Evolutionary conservation across 331 rosid species (phyloP).

Genomic region (Pyracantha coccinea): DNA sequence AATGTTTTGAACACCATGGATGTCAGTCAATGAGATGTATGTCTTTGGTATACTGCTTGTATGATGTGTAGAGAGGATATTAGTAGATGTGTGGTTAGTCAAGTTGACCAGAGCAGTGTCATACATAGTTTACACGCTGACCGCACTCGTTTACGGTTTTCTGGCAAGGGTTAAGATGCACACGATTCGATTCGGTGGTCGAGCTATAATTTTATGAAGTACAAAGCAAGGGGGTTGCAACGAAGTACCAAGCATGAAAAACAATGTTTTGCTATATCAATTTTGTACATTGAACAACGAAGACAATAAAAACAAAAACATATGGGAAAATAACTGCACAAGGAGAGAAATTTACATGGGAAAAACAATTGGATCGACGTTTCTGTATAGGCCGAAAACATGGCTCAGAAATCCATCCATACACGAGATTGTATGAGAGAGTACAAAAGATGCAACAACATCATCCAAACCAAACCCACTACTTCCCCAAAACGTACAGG

Average conservation of each 20-base stretch:
- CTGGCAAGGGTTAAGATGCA: too few relatives aligned
- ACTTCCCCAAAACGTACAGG: slow-evolving; percentile 28
- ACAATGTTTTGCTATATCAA: neutral
- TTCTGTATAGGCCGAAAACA: slow-evolving; percentile 54
- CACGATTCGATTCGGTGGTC: too few relatives aligned
- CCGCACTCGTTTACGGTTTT: too few relatives aligned
- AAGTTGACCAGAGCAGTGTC: too few relatives aligned
- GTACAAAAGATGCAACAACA: slow-evolving; percentile 36
- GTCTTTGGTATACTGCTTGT: neutral
- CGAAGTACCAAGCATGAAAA: neutral
- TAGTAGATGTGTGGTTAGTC: too few relatives aligned
- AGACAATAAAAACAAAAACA: neutral
- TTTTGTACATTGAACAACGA: neutral
- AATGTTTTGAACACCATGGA: neutral
- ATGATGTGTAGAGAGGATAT: too few relatives aligned
- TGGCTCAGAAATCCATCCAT: slow-evolving; percentile 35
- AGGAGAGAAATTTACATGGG: neutral
- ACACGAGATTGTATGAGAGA: slow-evolving; percentile 28
- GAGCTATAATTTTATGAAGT: too few relatives aligned
- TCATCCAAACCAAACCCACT: slow-evolving; percentile 53
- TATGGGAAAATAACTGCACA: neutral
- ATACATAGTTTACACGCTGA: too few relatives aligned
- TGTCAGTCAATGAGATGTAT: neutral
- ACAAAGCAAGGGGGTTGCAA: too few relatives aligned
- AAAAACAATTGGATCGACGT: slow-evolving; percentile 15